phyloP scores from a whole-genome alignment of 148 eudicot genomes.

The Heliamphora exappendiculata region DNA sequence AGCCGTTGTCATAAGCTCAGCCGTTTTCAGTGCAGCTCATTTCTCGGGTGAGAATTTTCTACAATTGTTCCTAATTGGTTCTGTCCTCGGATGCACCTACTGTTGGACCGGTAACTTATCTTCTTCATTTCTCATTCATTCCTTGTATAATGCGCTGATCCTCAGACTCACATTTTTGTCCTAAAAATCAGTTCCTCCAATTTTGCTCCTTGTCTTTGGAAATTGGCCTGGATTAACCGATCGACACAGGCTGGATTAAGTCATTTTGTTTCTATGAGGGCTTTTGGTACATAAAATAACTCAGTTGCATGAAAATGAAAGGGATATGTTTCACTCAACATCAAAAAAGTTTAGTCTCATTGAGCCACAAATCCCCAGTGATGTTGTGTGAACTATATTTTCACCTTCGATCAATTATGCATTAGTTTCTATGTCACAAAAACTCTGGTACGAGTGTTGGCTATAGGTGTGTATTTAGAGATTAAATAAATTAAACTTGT shows the following conservation, averaged over 20 bases:
- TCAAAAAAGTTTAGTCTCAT: not conserved
- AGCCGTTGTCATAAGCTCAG: conserved; percentile 65
- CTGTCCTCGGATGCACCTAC: conserved; percentile 73
- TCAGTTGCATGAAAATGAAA: not conserved
- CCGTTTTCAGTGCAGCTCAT: conserved; percentile 66
- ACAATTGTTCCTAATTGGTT: conserved; percentile 53
- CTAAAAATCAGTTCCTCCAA: conserved; percentile 9
- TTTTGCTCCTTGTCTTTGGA: not conserved
- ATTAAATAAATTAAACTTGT: no score
- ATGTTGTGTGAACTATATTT: no score
- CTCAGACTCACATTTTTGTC: conserved; percentile 29
- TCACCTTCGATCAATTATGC: no score
- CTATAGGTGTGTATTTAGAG: no score
- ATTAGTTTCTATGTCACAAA: no score
- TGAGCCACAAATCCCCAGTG: not conserved
- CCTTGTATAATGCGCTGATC: conserved; percentile 71
- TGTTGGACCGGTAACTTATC: conserved; percentile 73
- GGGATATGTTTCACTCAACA: not conserved
- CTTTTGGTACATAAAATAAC: no score
- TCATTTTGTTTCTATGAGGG: not conserved
- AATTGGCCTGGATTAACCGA: no score
- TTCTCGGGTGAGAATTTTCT: conserved; percentile 68
- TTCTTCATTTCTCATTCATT: conserved; percentile 60
- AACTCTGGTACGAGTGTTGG: no score
- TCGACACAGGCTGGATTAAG: no score